Conservation (phyloP, 2,329 filamentous ascomycete genomes). For the Aspergillus arachidicola region DNA sequence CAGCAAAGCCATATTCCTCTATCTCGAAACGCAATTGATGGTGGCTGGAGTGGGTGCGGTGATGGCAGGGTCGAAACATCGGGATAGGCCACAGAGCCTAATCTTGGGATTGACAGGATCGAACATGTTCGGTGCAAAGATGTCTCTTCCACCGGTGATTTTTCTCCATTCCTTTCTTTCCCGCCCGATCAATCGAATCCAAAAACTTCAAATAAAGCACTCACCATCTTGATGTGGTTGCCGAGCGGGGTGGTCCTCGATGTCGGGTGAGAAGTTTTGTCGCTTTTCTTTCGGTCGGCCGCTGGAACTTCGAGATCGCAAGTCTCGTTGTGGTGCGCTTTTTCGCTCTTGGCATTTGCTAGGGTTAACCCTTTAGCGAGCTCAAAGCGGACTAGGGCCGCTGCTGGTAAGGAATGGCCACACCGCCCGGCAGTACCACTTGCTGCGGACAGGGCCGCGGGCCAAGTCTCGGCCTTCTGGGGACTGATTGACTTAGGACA, state of each 20-base stretch:
- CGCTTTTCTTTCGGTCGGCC: constrained; percentile 41
- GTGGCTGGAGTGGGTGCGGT: constrained; percentile 2
- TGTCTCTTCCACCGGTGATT: constrained; percentile 3
- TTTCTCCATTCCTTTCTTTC: constrained; percentile 4
- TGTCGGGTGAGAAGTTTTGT: constrained; percentile 43
- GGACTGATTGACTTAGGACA: background rate
- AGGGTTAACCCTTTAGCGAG: constrained; percentile 40
- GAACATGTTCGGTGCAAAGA: constrained; percentile 16
- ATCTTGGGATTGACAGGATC: constrained; percentile 11
- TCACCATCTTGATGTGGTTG: constrained; percentile 52
- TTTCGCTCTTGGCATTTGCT: constrained; percentile 43
- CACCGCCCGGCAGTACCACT: constrained; percentile 24
- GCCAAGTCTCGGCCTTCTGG: background rate
- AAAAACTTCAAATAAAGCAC: constrained; percentile 27
- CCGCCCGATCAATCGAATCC: constrained; percentile 10
- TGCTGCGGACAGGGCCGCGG: background rate
- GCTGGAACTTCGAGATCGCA: constrained; percentile 32
- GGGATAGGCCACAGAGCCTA: constrained; percentile 7
- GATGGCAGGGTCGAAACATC: constrained; percentile 7
- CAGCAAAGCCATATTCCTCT: constrained; percentile 26
- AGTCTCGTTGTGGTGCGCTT: constrained; percentile 41
- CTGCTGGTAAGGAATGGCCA: constrained; percentile 11
- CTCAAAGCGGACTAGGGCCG: constrained; percentile 42
- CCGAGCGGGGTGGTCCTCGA: constrained; percentile 45
- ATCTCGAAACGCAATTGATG: constrained; percentile 13